Base-by-base conservation (phyloP, 371 early-diverging fungal species). In the Gilbertella persicaria region DNA sequence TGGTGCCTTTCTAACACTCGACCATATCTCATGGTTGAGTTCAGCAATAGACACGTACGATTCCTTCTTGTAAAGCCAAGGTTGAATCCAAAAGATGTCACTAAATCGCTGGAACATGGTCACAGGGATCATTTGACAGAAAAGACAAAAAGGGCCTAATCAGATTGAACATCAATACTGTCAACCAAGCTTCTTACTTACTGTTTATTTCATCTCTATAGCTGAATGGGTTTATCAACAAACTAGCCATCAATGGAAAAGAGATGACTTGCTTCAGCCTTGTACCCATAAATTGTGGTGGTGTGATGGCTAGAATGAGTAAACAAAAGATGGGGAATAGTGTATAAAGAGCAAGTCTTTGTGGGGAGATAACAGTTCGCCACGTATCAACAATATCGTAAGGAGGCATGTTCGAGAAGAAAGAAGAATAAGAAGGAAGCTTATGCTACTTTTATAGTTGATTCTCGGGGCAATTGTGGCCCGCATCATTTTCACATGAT, bases 61-160 rank as follows among this genome's bases (percentile, higher is more conserved):
- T 7, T 58, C 58, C 12, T 50, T 51, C 25, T 52, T 46, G 23
- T 58, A 58, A 13, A 58, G 3, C 3, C 51, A n/a, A 29, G 58
- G 58, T 5, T 28, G 19, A 20, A 58, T 40, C 45, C 45, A 50
- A 46, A 51, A 58, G 10, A 51, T 40, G 17, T 58, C 58, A 23
- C n/a, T 26, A 6, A 46, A 45, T 2, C 58, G 44, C 33, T 39
- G 45, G 40, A 51, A 58, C 42, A 35, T 45, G 6, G 40, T 14
- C 17, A 51, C 51, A 21, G 58, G 50, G 25, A 58, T 17, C 5
- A 51, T 29, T 58, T 58, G 58, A 39, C 52, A 58, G 12, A 58
- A 46, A 4, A 52, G 20, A 33, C 51, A 50, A 45, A 58, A 45
- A 16, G 38, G 20, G 17, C 52, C 58, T 58, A 30, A 4, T 6